Conservation (phyloP, 257 asterid genomes). For the Solanum dulcamara region DNA sequence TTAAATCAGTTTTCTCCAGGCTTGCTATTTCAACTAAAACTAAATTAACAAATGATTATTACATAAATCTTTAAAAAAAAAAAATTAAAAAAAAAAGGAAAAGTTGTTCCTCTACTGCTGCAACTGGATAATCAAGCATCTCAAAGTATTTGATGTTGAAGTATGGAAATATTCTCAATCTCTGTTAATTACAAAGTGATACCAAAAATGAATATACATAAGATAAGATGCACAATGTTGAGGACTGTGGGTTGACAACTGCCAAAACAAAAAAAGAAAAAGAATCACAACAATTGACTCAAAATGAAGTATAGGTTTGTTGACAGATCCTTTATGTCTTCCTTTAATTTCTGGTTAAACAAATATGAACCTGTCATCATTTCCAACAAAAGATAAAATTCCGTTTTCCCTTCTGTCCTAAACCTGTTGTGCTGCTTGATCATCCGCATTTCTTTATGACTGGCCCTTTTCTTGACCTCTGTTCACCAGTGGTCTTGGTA, state of each 20-base stretch:
- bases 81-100: not conserved
- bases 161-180: conserved; percentile 2
- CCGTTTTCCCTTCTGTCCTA: conserved; percentile 10
- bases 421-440: conserved; percentile 13
- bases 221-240: conserved; percentile 29
- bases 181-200: conserved; percentile 21
- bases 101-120: not conserved
- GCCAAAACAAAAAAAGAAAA: conserved; percentile 3
- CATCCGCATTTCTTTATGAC: conserved; percentile 20
- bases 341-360: conserved; percentile 1
- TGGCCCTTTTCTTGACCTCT: conserved; percentile 37
- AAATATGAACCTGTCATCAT: not conserved
- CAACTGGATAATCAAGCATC: not conserved
- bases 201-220: conserved; percentile 29
- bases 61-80: not conserved
- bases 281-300: conserved; percentile 20
- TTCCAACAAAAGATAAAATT: conserved; percentile 1
- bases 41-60: not conserved
- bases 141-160: not conserved
- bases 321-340: conserved; percentile 9
- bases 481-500: conserved; percentile 17
- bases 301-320: conserved; percentile 3
- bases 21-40: not conserved
- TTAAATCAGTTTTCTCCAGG: not conserved
- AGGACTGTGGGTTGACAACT: conserved; percentile 29